Percentiles rank a stretch among this genome's conserved stretches.
These are phyloP conservation scores for Phialophora tarda DNA, from an alignment of 2,329 filamentous ascomycete species.

Conservation along the genomic window DNA sequence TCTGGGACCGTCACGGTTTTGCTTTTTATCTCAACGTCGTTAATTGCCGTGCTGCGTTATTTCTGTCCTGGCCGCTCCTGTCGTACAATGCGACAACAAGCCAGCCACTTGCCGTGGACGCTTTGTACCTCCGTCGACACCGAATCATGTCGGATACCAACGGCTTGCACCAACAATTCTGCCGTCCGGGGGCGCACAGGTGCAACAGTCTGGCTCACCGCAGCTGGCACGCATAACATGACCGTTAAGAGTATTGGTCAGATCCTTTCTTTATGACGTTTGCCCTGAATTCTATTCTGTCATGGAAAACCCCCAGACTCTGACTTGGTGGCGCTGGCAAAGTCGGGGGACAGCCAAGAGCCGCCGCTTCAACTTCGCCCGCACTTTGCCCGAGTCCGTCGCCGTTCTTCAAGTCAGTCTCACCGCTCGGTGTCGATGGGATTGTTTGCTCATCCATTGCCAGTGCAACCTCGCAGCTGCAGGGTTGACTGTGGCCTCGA, in stretches of 20 bases:
- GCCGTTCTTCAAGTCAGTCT: not conserved
- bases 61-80: constrained; percentile 5
- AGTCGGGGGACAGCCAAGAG: not conserved
- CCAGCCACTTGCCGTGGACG: not conserved
- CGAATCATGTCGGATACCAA: not conserved
- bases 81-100: constrained; percentile 15
- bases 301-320: not conserved
- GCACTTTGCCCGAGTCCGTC: not conserved
- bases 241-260: not conserved
- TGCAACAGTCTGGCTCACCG: constrained; percentile 5
- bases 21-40: constrained; percentile 1
- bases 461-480: not conserved
- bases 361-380: not conserved
- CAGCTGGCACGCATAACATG: not conserved
- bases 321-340: not conserved
- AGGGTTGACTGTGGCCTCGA: not conserved
- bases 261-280: not conserved
- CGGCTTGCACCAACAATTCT: not conserved
- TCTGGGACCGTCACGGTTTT: not conserved
- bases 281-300: not conserved
- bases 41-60: not conserved
- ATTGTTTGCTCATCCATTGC: not conserved
- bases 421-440: too few species aligned
- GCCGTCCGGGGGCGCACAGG: constrained; percentile 6
- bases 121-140: not conserved